Conservation (phyloP, 306 rosid genomes). For the Cicer yamashitae region DNA sequence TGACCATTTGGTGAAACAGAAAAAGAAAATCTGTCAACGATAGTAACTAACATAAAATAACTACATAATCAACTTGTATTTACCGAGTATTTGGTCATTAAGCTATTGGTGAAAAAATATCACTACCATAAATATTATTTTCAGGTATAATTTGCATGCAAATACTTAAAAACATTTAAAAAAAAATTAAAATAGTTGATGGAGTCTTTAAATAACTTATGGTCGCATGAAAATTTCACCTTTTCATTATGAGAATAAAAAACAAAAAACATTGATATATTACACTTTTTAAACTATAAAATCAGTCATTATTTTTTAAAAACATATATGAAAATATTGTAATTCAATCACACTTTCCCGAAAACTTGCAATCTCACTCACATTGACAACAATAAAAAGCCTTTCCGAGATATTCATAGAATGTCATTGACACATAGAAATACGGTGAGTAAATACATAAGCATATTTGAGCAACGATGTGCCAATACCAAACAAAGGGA, state of each 20-base stretch:
- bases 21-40: too few species aligned
- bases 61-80: too few species aligned
- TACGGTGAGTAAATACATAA: neutral
- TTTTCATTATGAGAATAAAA: neutral
- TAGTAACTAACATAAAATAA: too few species aligned
- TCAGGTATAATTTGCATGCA: neutral
- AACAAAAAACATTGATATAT: neutral
- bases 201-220: neutral
- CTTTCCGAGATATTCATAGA: neutral
- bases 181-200: neutral
- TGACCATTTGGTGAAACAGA: too few species aligned
- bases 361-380: neutral
- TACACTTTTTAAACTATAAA: neutral
- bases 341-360: neutral
- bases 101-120: neutral
- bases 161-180: neutral
- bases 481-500: slow-evolving; percentile 5
- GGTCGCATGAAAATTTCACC: neutral
- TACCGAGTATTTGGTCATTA: too few species aligned
- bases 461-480: slow-evolving; percentile 20
- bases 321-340: neutral
- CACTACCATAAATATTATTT: neutral
- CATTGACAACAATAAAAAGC: neutral
- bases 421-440: slow-evolving; percentile 2
- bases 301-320: neutral